A percentile compares a stretch with the other conserved stretches of the same genome.
Evolutionary conservation across 768 basidiomycete species (phyloP).

Genomic region (Leucocoprinus leucothites): DNA sequence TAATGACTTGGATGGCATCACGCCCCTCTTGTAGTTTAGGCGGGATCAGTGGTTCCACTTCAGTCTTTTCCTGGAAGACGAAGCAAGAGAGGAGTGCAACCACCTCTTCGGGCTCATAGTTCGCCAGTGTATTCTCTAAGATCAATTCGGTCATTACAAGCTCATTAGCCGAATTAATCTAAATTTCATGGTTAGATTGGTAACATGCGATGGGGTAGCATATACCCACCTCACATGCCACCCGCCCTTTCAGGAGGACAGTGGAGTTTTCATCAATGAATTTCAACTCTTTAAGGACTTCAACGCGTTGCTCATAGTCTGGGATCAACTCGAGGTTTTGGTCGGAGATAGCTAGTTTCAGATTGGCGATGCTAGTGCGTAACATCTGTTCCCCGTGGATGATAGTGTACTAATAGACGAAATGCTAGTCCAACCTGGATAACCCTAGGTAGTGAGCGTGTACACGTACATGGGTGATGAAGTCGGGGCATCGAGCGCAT

Average conservation of each 20-base stretch:
- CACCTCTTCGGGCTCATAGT: conserved; percentile 92
- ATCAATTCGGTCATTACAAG: conserved; percentile 96
- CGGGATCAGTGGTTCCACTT: conserved; percentile 80
- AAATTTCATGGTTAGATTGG: conserved; percentile 8
- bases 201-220: neutral
- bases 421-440: neutral
- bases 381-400: conserved; percentile 77
- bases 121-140: conserved; percentile 88
- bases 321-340: conserved; percentile 96
- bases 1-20: conserved; percentile 73
- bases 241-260: conserved; percentile 92
- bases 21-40: conserved; percentile 78
- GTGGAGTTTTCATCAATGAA: conserved; percentile 97
- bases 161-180: conserved; percentile 99
- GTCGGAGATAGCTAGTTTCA: conserved; percentile 89
- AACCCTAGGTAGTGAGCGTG: neutral
- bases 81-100: conserved; percentile 95
- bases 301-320: conserved; percentile 93
- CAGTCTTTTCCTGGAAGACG: conserved; percentile 98
- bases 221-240: conserved; percentile 86
- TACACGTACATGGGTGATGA: conserved; percentile 69
- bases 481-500: conserved; percentile 64
- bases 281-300: conserved; percentile 84
- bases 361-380: conserved; percentile 65
- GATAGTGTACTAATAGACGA: conserved; percentile 57